Percentiles rank a stretch among this genome's conserved stretches.
Evolutionary conservation across 1,284 basidiomycete genomes (phyloP).

Genomic region (Sporisorium exsertum): DNA sequence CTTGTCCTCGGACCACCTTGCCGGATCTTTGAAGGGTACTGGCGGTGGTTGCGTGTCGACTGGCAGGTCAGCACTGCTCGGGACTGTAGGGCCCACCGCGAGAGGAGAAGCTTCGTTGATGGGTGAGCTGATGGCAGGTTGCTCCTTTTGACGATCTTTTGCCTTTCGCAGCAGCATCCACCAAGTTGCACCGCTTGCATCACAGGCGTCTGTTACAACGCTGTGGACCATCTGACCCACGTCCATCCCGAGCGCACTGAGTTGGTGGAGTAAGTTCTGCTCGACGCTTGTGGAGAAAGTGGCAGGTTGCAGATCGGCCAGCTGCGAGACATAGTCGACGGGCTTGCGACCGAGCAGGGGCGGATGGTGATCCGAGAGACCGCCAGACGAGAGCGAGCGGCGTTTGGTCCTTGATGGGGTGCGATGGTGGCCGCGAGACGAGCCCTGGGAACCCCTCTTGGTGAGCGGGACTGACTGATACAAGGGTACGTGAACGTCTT

Average conservation of each 20-base stretch:
- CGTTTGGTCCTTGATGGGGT: slow-evolving; percentile 95
- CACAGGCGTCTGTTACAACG: slow-evolving; percentile 90
- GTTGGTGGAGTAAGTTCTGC: slow-evolving; percentile 80
- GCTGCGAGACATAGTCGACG: slow-evolving; percentile 77
- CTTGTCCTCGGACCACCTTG: slow-evolving; percentile 27
- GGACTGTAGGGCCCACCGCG: background rate
- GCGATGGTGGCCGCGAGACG: slow-evolving; percentile 73
- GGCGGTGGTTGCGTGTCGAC: slow-evolving; percentile 21
- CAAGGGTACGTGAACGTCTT: slow-evolving; percentile 24
- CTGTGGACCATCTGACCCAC: slow-evolving; percentile 94
- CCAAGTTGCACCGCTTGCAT: slow-evolving; percentile 90
- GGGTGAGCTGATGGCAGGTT: slow-evolving; percentile 3
- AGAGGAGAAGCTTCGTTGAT: background rate
- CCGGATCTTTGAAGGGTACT: slow-evolving; percentile 40
- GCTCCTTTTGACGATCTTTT: slow-evolving; percentile 72
- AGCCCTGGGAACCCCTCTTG: slow-evolving; percentile 52
- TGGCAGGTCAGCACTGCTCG: background rate
- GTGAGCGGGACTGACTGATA: slow-evolving; percentile 36
- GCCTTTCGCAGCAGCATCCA: slow-evolving; percentile 91
- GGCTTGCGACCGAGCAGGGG: slow-evolving; percentile 51
- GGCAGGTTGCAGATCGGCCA: slow-evolving; percentile 79
- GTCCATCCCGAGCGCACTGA: slow-evolving; percentile 86
- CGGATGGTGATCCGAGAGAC: slow-evolving; percentile 63
- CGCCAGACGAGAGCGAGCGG: slow-evolving; percentile 77
- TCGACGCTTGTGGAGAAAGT: slow-evolving; percentile 85